phyloP scores from a whole-genome alignment of 352 stramenopile species.

The Phytophthora fragariae region DNA sequence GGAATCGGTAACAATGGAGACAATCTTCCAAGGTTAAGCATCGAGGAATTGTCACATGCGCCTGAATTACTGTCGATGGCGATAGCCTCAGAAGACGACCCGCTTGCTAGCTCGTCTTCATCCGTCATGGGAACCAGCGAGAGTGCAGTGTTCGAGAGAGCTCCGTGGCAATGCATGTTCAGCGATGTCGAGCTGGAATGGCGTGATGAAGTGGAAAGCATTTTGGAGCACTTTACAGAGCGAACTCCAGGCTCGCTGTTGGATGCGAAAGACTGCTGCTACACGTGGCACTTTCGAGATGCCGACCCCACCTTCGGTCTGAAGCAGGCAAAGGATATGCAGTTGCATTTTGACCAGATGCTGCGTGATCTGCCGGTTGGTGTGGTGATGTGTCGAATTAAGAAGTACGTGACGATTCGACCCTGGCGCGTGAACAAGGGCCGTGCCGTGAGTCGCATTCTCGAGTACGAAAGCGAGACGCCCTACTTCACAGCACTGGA shows the following conservation, averaged over 20 bases:
- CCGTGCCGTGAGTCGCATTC: slow-evolving; percentile 80
- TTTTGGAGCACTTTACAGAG: slow-evolving; percentile 90
- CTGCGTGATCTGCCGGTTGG: slow-evolving; percentile 83
- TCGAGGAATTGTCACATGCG: slow-evolving; percentile 21
- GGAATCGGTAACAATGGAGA: slow-evolving; percentile 15
- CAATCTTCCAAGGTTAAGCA: slow-evolving; percentile 7
- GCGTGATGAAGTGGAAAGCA: slow-evolving; percentile 80
- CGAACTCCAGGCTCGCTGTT: slow-evolving; percentile 86
- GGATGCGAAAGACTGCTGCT: slow-evolving; percentile 88
- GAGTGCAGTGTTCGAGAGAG: slow-evolving; percentile 29
- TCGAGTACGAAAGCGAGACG: slow-evolving; percentile 85
- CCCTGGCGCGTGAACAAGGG: slow-evolving; percentile 90
- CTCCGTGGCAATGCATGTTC: slow-evolving; percentile 86
- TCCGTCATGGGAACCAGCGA: slow-evolving; percentile 20
- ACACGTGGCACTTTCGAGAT: slow-evolving; percentile 91
- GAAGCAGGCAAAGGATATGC: slow-evolving; percentile 90
- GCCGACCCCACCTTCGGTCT: slow-evolving; percentile 86
- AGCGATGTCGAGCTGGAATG: slow-evolving; percentile 84
- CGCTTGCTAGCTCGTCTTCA: slow-evolving; percentile 29
- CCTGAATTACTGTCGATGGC: slow-evolving; percentile 7
- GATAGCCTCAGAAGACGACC: slow-evolving; percentile 26
- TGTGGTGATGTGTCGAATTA: slow-evolving; percentile 90
- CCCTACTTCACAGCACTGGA: slow-evolving; percentile 77
- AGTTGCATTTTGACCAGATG: slow-evolving; percentile 92
- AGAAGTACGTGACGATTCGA: slow-evolving; percentile 91